A percentile compares a stretch with the other conserved stretches of the same genome.
These are phyloP conservation scores for Pythium vanterpoolii DNA, from an alignment of 352 stramenopile genomes.

Conservation along the genomic window DNA sequence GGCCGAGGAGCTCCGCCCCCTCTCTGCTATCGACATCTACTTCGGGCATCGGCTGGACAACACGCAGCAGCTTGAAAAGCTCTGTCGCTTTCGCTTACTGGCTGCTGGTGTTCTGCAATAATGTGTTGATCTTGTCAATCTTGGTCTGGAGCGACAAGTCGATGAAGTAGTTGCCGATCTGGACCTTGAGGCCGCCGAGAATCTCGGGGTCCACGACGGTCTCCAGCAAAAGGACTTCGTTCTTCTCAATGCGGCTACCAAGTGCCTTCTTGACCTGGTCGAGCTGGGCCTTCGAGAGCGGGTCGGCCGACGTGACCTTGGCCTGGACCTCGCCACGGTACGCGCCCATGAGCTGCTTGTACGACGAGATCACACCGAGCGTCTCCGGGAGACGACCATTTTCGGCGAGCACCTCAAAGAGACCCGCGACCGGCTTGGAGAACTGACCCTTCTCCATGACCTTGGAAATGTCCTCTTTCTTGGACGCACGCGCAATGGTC, in stretches of 20 bases:
- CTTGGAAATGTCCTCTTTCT: conserved; percentile 92
- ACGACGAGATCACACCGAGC: conserved; percentile 86
- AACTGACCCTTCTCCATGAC: conserved; percentile 91
- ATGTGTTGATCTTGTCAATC: conserved; percentile 94
- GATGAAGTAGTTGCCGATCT: conserved; percentile 98
- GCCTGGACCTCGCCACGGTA: conserved; percentile 94
- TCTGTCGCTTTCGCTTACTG: conserved; percentile 15
- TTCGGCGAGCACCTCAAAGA: conserved; percentile 95
- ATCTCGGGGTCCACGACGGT: conserved; percentile 93
- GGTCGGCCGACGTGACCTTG: conserved; percentile 95
- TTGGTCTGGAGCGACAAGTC: conserved; percentile 94
- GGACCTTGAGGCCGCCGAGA: conserved; percentile 95
- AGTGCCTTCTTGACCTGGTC: conserved; percentile 94
- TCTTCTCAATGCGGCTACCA: conserved; percentile 79
- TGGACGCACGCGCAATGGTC: conserved; percentile 92
- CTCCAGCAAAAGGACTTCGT: conserved; percentile 91
- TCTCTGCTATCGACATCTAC: too few species aligned
- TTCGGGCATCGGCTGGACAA: neutral
- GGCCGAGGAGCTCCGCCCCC: too few species aligned
- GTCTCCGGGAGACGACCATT: conserved; percentile 93
- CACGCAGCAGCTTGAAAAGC: neutral
- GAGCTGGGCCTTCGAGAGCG: conserved; percentile 90
- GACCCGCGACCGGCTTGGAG: conserved; percentile 91
- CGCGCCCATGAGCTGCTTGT: conserved; percentile 94
- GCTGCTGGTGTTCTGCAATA: conserved; percentile 57